phyloP scores from a whole-genome alignment of 1,284 basidiomycete species.

The Stygiomarasmius scandens region DNA sequence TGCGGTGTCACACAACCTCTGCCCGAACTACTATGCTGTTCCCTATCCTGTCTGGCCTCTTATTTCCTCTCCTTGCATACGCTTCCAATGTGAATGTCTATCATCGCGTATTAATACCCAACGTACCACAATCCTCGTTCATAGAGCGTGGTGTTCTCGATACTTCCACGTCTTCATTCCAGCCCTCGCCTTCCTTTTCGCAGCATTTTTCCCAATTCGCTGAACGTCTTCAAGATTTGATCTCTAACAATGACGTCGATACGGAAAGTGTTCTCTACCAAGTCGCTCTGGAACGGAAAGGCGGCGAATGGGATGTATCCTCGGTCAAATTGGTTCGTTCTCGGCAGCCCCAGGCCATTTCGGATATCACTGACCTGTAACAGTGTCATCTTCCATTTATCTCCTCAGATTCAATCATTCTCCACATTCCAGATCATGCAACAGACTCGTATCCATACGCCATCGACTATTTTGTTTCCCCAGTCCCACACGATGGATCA shows the following conservation, averaged over 20 bases:
- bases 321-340: constrained; percentile 70
- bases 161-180: constrained; percentile 36
- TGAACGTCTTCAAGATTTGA: constrained; percentile 34
- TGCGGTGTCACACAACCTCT: not conserved
- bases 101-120: constrained; percentile 18
- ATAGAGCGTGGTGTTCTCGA: constrained; percentile 35
- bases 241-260: constrained; percentile 23
- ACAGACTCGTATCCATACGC: constrained; percentile 52
- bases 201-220: constrained; percentile 48
- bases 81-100: constrained; percentile 10
- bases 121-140: constrained; percentile 28
- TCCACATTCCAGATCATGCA: constrained; percentile 51
- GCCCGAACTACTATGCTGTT: constrained; percentile 4
- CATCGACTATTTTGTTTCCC: constrained; percentile 70
- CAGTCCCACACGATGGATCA: constrained; percentile 64
- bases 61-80: constrained; percentile 6
- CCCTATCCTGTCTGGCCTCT: not conserved
- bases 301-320: constrained; percentile 64
- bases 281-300: constrained; percentile 65
- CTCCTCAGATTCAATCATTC: constrained; percentile 55
- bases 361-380: constrained; percentile 13
- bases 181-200: constrained; percentile 41
- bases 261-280: constrained; percentile 64
- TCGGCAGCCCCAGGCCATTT: constrained; percentile 16
- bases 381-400: constrained; percentile 64